Evolutionary conservation across 306 rosid species (phyloP).

Genomic region (Clitoria ternatea): DNA sequence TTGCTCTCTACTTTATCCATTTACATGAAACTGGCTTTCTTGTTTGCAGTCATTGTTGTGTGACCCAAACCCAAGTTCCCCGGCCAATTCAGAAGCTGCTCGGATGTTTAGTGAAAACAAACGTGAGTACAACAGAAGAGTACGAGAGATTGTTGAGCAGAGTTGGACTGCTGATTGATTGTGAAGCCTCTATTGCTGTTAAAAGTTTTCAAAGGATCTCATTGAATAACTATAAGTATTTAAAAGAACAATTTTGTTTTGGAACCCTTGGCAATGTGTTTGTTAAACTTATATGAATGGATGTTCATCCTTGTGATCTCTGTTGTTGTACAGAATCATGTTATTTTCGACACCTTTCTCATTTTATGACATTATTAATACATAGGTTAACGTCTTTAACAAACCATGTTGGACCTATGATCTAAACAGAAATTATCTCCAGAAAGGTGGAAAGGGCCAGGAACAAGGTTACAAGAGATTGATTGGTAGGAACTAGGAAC

Average conservation of each 20-base stretch:
- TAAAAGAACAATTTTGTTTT: constrained; percentile 34
- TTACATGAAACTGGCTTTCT: neutral
- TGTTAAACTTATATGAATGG: constrained; percentile 33
- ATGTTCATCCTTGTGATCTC: neutral
- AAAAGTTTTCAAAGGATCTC: constrained; percentile 27
- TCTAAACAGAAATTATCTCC: neutral
- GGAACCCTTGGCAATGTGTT: constrained; percentile 29
- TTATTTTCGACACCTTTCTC: neutral
- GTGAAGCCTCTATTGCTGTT: constrained; percentile 1
- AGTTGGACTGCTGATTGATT: constrained; percentile 85
- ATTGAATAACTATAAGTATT: constrained; percentile 42
- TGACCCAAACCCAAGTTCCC: constrained; percentile 84
- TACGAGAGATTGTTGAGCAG: constrained; percentile 69
- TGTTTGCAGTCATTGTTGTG: constrained; percentile 66
- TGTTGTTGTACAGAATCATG: neutral
- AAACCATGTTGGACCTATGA: neutral
- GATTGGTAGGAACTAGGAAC: neutral
- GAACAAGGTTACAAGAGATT: neutral
- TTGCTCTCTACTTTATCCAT: neutral
- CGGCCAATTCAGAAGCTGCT: constrained; percentile 84
- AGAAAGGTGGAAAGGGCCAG: neutral
- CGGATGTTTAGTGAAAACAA: constrained; percentile 73
- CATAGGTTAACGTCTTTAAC: neutral
- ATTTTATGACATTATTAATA: neutral
- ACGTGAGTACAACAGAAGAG: constrained; percentile 74